Conservation (phyloP, 495 filamentous ascomycete species). For the Penicillium pulvis region DNA sequence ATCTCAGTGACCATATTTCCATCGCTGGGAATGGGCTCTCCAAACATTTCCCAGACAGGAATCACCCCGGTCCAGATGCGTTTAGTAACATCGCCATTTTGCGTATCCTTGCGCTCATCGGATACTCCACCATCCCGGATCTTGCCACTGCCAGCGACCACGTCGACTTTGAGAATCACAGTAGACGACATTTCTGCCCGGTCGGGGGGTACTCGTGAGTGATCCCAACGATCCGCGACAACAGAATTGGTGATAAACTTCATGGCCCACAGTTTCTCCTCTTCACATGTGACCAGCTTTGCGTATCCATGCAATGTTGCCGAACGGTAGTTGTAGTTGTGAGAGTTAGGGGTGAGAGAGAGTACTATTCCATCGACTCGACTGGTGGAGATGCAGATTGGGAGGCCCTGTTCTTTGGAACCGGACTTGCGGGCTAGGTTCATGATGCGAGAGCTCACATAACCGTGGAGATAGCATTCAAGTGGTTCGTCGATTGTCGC, state of each 20-base stretch:
- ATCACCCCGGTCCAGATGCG: constrained; percentile 85
- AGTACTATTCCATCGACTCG: constrained; percentile 76
- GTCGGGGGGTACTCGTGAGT: constrained; percentile 72
- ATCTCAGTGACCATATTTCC: constrained; percentile 60
- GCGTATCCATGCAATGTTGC: constrained; percentile 80
- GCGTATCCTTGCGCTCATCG: constrained; percentile 71
- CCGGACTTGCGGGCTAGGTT: constrained; percentile 59
- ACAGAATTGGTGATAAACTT: constrained; percentile 76
- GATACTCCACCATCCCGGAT: constrained; percentile 65
- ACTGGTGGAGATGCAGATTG: constrained; percentile 66
- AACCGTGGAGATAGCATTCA: constrained; percentile 87
- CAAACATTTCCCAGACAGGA: constrained; percentile 66
- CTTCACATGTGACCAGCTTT: constrained; percentile 60
- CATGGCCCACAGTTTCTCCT: constrained; percentile 85
- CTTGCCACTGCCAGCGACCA: constrained; percentile 79
- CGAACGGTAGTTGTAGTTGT: constrained; percentile 89
- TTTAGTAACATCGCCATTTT: constrained; percentile 58
- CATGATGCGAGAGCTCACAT: constrained; percentile 79
- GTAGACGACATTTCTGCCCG: constrained; percentile 77
- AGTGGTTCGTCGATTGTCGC: constrained; percentile 63
- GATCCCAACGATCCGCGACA: constrained; percentile 66
- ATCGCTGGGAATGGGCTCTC: constrained; percentile 65
- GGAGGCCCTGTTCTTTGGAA: constrained; percentile 53
- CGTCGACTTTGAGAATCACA: constrained; percentile 67
- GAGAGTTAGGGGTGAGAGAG: constrained; percentile 73